Evolutionary conservation across 2,329 filamentous ascomycete genomes (phyloP), one percentile per base, ranked within the genome.

Genomic region (Pleoardoris graminearum): DNA sequence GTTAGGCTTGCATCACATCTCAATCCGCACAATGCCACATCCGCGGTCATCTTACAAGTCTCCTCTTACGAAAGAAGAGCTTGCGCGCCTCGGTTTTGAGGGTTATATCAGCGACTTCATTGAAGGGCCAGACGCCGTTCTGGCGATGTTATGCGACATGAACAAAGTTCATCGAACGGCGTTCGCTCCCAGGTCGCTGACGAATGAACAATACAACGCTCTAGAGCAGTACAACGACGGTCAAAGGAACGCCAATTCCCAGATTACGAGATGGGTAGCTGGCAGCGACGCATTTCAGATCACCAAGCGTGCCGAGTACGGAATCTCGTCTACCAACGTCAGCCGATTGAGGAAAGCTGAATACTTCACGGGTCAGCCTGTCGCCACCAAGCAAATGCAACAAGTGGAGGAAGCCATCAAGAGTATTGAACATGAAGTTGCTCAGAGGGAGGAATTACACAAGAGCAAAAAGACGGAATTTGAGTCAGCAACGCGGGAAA

Each of bases 141-240:
- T 97, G 29, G 88, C 90, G 6, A 94, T 96, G 88, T 82, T 99
- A 19, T 97, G 91, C 71, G 82, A 85, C 11, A 87, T 89, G 60
- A 84, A 82, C 52, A 81, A 77, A 48, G 73, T 97, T 6, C 85
- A 96, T 62, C 76, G 78, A 22, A 86, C 87, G 5, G 90, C 85
- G 0, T 81, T 93, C 38, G 79, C 83, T 14, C 76, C 85, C 12
- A 71, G 70, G 4, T 84, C 90, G 8, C 84, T 92, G 29, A 82
- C 73, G 2, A 82, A 89, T 27, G 78, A 82, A 33, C 85, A 91
- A 61, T 90, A 87, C 63, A 78, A 87, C n/a, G 75, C 72, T n/a
- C 77, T 96, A 29, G 75, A 83, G 36, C 74, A 76, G 12, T 81
- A 78, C 43, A 36, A 36, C 14, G n/a, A 14, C 10, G 5, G 4